These are phyloP conservation scores for Bretschneidera sinensis DNA, from an alignment of 345 rosid genomes.

Conservation along the genomic window DNA sequence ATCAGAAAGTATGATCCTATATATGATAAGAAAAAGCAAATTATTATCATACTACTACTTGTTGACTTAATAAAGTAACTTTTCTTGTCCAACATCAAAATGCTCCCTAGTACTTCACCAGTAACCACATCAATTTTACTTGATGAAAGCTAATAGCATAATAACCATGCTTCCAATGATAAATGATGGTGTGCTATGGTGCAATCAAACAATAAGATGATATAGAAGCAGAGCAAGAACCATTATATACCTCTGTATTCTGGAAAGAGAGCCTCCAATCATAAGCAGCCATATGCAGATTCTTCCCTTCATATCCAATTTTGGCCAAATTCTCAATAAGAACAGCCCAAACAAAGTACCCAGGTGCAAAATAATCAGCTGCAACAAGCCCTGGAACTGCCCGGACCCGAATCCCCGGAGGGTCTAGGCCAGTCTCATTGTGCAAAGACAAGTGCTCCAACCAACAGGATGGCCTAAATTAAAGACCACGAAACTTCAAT, in stretches of 20 bases:
- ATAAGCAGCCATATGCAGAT: conserved; percentile 61
- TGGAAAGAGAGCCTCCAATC: conserved; percentile 71
- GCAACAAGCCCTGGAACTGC: conserved; percentile 57
- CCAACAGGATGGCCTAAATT: conserved; percentile 62
- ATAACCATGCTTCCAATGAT: no score
- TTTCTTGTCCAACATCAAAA: no score
- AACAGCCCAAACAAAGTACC: conserved; percentile 70
- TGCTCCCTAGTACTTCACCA: no score
- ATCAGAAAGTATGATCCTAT: no score
- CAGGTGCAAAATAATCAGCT: conserved; percentile 55
- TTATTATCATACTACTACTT: no score
- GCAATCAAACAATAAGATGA: no score
- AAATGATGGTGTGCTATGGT: no score
- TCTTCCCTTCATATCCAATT: conserved; percentile 76
- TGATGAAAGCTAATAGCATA: no score
- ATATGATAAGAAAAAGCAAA: no score
- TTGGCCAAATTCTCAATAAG: conserved; percentile 70
- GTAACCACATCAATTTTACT: no score
- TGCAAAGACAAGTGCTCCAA: conserved; percentile 66
- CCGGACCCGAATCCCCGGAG: conserved; percentile 58
- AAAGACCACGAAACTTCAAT: conserved; percentile 5
- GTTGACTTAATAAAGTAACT: no score
- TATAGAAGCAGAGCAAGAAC: background rate
- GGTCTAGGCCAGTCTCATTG: conserved; percentile 76
- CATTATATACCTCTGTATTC: conserved; percentile 45